A percentile compares a stretch with the other conserved stretches of the same genome.
Evolutionary conservation across 2,329 filamentous ascomycete species (phyloP).

Genomic region (Colletotrichum sp.): DNA sequence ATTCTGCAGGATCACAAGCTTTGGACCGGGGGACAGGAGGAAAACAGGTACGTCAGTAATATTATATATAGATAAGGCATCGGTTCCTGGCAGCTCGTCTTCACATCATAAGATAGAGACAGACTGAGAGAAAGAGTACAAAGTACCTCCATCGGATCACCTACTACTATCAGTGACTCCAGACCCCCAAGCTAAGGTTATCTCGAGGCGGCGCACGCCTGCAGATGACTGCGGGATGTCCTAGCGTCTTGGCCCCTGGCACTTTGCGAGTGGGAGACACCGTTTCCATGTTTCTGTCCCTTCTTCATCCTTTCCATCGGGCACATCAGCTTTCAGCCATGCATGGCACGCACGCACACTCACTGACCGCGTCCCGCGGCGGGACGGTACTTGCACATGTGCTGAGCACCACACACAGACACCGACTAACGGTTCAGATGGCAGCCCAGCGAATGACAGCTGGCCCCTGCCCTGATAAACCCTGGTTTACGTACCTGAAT

Average conservation of each 20-base stretch:
- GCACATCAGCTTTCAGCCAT: not conserved
- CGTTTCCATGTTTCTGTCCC: not conserved
- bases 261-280: not conserved
- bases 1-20: not conserved
- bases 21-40: not conserved
- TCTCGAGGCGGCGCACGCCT: not conserved
- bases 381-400: not conserved
- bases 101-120: constrained; percentile 21
- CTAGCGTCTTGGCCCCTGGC: constrained; percentile 9
- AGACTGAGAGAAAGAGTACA: not conserved
- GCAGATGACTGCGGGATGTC: constrained; percentile 7
- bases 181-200: constrained; percentile 4
- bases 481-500: constrained; percentile 40
- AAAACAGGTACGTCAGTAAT: constrained; percentile 16
- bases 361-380: not conserved
- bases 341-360: not conserved
- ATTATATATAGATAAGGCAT: constrained; percentile 17
- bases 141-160: not conserved
- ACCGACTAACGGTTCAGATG: constrained; percentile 18
- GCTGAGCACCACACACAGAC: not conserved
- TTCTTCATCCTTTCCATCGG: not conserved
- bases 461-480: constrained; percentile 8
- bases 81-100: constrained; percentile 15
- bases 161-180: not conserved
- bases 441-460: constrained; percentile 22